phyloP scores from a whole-genome alignment of 2,329 filamentous ascomycete species.

The Xylaria sp. region DNA sequence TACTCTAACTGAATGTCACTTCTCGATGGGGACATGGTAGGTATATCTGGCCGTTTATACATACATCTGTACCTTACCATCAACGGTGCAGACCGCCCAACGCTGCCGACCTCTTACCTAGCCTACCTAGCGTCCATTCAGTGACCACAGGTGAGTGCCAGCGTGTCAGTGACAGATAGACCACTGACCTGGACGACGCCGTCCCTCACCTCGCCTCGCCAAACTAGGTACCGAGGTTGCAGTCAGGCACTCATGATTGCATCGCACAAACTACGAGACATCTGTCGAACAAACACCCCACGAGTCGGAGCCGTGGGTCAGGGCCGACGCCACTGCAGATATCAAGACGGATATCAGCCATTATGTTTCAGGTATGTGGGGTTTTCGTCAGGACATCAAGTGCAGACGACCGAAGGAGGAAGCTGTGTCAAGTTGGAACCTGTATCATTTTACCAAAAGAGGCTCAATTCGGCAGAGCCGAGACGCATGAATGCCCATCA shows the following conservation, averaged over 20 bases:
- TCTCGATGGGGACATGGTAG: background rate
- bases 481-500: background rate
- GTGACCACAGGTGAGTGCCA: constrained; percentile 12
- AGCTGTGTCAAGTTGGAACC: constrained; percentile 16
- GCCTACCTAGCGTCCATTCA: constrained; percentile 6
- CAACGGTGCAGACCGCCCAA: constrained; percentile 18
- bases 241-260: constrained; percentile 21
- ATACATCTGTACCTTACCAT: background rate
- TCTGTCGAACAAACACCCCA: constrained; percentile 21
- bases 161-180: constrained; percentile 23
- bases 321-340: constrained; percentile 31
- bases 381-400: constrained; percentile 18
- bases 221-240: too few species aligned
- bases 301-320: constrained; percentile 16
- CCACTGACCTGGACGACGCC: constrained; percentile 16
- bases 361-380: constrained; percentile 31
- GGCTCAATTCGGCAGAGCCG: background rate
- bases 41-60: constrained; percentile 10
- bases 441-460: constrained; percentile 13
- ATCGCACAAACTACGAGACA: constrained; percentile 9
- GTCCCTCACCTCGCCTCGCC: constrained; percentile 16
- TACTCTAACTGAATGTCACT: background rate
- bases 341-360: constrained; percentile 27
- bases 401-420: constrained; percentile 25
- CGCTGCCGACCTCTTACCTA: constrained; percentile 10